Conservation (phyloP, 1,284 basidiomycete genomes). For the Pseudozyma pruni region DNA sequence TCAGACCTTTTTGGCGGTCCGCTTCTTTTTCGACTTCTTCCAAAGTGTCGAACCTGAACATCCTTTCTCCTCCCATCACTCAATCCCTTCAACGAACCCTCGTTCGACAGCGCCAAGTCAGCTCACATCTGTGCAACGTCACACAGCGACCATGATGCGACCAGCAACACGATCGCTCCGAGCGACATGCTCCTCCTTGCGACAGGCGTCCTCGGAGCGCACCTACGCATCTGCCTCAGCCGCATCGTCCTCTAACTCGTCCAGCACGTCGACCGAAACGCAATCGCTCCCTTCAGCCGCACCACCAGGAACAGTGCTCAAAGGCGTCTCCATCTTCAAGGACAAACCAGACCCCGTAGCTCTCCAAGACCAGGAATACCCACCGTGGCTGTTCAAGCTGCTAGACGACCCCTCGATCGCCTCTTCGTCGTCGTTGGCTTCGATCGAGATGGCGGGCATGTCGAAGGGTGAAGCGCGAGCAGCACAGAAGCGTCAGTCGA, state of each 20-base stretch:
- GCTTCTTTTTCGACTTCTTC: slow-evolving; percentile 7
- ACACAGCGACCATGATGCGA: slow-evolving; percentile 5
- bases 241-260: slow-evolving; percentile 5
- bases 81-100: not conserved
- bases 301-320: slow-evolving; percentile 76
- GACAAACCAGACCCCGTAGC: slow-evolving; percentile 83
- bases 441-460: slow-evolving; percentile 60
- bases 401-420: slow-evolving; percentile 68
- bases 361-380: slow-evolving; percentile 84
- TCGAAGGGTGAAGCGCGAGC: slow-evolving; percentile 63
- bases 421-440: slow-evolving; percentile 48
- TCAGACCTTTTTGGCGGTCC: slow-evolving; percentile 6
- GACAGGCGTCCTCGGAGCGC: slow-evolving; percentile 13
- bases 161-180: slow-evolving; percentile 14
- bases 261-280: slow-evolving; percentile 16
- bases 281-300: slow-evolving; percentile 55
- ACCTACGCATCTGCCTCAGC: slow-evolving; percentile 28
- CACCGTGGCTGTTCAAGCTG: slow-evolving; percentile 87
- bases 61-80: not conserved
- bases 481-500: slow-evolving; percentile 58
- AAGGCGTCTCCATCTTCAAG: slow-evolving; percentile 84
- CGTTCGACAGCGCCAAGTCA: not conserved
- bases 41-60: not conserved
- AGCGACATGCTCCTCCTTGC: slow-evolving; percentile 23
- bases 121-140: not conserved